Evolutionary conservation across 768 basidiomycete genomes (phyloP).

Genomic region (Suillus lakei): DNA sequence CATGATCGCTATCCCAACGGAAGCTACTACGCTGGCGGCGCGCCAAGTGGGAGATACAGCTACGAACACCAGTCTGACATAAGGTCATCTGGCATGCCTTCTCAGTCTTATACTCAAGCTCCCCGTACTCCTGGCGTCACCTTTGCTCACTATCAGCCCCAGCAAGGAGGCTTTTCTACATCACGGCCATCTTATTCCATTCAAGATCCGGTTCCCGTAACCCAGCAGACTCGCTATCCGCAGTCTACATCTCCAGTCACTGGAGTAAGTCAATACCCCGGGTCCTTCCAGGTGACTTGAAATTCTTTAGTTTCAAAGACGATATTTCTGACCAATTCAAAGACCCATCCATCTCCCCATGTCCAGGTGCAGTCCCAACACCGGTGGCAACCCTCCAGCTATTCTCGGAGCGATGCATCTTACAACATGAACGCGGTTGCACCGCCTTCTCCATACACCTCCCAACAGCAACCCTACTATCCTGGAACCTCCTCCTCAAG

Average conservation of each 20-base stretch:
- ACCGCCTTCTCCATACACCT: slow-evolving; percentile 17
- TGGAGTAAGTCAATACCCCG: slow-evolving; percentile 27
- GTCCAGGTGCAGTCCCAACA: slow-evolving; percentile 29
- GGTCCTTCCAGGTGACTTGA: slow-evolving; percentile 28
- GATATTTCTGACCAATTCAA: slow-evolving; percentile 15
- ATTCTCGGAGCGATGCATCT: slow-evolving; percentile 27
- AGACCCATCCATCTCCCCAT: slow-evolving; percentile 17
- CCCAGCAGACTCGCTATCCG: slow-evolving; percentile 24
- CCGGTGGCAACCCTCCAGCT: slow-evolving; percentile 19
- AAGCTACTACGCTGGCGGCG: slow-evolving; percentile 20
- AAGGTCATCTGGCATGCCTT: slow-evolving; percentile 18
- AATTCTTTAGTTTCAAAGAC: background rate
- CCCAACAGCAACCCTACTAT: slow-evolving; percentile 32
- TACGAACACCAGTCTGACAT: slow-evolving; percentile 26
- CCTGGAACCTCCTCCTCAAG: slow-evolving; percentile 25
- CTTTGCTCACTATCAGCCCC: slow-evolving; percentile 43
- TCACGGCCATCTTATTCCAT: slow-evolving; percentile 34
- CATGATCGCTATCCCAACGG: slow-evolving; percentile 20
- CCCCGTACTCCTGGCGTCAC: slow-evolving; percentile 32
- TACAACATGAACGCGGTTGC: slow-evolving; percentile 22
- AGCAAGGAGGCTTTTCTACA: slow-evolving; percentile 41
- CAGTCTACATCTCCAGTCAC: slow-evolving; percentile 19
- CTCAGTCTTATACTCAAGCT: slow-evolving; percentile 21
- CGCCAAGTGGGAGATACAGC: slow-evolving; percentile 26
- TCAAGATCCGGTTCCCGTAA: slow-evolving; percentile 19